Percentiles rank a stretch among this genome's conserved stretches.
Evolutionary conservation across 768 basidiomycete genomes (phyloP).

Genomic region (Calocera viscosa): DNA sequence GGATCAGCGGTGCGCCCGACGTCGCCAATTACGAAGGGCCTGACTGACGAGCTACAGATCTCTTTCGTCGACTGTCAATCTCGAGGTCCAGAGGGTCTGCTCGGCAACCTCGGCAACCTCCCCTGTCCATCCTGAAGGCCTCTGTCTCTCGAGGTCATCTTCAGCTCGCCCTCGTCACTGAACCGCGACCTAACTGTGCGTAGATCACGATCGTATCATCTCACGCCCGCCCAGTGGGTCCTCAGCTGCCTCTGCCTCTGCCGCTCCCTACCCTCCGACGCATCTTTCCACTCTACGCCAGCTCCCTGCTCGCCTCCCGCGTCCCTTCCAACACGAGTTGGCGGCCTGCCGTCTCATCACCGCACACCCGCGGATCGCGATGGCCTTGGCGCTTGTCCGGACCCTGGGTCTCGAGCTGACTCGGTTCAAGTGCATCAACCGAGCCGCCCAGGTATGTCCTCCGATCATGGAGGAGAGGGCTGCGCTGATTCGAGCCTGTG

Average conservation of each 20-base stretch:
- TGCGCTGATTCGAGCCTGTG: neutral
- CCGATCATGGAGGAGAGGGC: neutral
- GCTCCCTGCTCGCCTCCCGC: too few species aligned
- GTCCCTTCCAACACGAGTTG: neutral
- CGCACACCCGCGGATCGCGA: neutral
- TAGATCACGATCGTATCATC: neutral
- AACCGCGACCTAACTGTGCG: neutral
- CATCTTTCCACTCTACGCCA: too few species aligned
- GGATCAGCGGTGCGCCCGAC: neutral
- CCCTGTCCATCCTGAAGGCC: neutral
- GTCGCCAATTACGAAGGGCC: neutral
- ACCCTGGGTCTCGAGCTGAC: neutral
- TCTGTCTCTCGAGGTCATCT: neutral
- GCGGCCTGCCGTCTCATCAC: neutral
- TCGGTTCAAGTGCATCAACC: neutral
- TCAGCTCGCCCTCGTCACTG: neutral
- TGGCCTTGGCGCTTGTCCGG: neutral
- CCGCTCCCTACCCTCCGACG: neutral
- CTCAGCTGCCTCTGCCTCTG: neutral
- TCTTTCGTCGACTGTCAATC: neutral
- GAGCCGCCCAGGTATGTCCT: neutral
- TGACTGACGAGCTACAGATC: neutral
- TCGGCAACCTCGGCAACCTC: neutral
- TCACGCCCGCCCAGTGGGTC: neutral
- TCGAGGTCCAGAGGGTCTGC: neutral